Evolutionary conservation across 2,329 filamentous ascomycete genomes (phyloP), one percentile per base, ranked within the genome.

Genomic region (Aureobasidium namibiae): DNA sequence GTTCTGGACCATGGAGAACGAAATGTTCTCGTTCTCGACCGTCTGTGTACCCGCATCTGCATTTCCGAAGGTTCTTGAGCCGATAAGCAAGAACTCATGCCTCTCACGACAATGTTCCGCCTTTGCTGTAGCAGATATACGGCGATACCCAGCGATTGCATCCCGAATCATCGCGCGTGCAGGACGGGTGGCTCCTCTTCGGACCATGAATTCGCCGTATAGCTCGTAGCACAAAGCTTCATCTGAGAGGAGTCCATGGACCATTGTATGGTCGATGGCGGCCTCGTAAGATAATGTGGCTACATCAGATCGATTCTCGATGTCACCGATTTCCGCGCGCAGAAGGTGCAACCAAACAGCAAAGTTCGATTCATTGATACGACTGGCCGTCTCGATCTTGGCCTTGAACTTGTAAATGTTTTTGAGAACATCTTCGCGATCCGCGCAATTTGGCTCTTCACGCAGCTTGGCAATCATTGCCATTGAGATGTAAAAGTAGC

Each of bases 161-260:
- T 91, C 88, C 33, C 82, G 79, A 16, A 92, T 74, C 0, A 86
- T 81, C n/a, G 84, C 80, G 56, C 85, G 81, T 26, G 88, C 89
- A 36, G 87, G 86, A 62, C 89, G 76, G 39, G 83, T 79, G 3
- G 87, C 85, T 13, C 81, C 80, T 62, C 81, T 78, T 14, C 88
- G 78, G 56, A 89, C 76, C 62, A 90, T 83, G 67, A 84, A 86
- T 10, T 86, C 86, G 1, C 84, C 87, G 75, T 91, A 87, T 31
- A 91, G 76, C 67, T 89, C 88, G 67, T 88, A 87, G 16, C 84
- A 82, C 1, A 90, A 76, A 0, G 86, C 88, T 69, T 91, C 87
- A 61, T 92, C 88, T 52, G 90, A 81, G 2, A 80, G 67, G 62
- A 88, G 87, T 44, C 79, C 78, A 65, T 89, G 80, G 59, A 87